Percentiles rank a stretch among this genome's conserved stretches.
Evolutionary conservation across 1,139 yeast species (phyloP).

Genomic region (Hyphopichia khmerensis): DNA sequence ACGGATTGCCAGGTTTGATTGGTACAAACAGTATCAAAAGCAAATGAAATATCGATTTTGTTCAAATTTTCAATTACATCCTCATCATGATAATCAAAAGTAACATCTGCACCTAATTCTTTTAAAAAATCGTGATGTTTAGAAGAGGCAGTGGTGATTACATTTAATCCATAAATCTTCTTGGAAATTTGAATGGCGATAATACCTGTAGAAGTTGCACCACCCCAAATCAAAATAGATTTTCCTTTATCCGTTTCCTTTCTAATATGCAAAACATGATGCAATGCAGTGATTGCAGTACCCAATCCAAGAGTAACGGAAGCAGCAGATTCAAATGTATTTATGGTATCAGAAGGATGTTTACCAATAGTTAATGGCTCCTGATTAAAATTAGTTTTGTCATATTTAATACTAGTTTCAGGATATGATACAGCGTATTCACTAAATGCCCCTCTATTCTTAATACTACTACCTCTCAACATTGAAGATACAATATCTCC

Average conservation of each 20-base stretch:
- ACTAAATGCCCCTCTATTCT: constrained; percentile 57
- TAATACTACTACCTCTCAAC: constrained; percentile 23
- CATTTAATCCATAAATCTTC: constrained; percentile 48
- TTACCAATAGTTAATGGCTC: constrained; percentile 15
- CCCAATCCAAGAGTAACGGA: constrained; percentile 50
- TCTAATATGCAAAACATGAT: constrained; percentile 28
- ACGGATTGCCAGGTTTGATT: constrained; percentile 39
- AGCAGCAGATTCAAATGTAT: constrained; percentile 62
- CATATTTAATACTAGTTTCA: constrained; percentile 29
- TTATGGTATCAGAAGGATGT: constrained; percentile 32
- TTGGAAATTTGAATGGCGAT: constrained; percentile 58
- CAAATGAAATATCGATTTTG: constrained; percentile 46
- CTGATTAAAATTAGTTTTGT: not conserved
- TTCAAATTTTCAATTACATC: constrained; percentile 44
- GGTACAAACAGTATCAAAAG: constrained; percentile 54
- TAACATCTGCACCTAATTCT: constrained; percentile 56
- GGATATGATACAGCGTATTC: constrained; percentile 50
- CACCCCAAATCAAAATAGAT: constrained; percentile 58
- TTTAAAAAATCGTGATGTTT: constrained; percentile 43
- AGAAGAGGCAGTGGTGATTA: constrained; percentile 52
- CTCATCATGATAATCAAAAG: constrained; percentile 58
- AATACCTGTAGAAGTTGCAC: constrained; percentile 57
- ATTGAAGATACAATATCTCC: constrained; percentile 41
- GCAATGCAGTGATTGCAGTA: constrained; percentile 42
- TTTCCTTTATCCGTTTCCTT: constrained; percentile 19